Evolutionary conservation across 768 basidiomycete genomes (phyloP), one percentile per base, ranked within the genome.

Genomic region (Asterophora lycoperdoides): DNA sequence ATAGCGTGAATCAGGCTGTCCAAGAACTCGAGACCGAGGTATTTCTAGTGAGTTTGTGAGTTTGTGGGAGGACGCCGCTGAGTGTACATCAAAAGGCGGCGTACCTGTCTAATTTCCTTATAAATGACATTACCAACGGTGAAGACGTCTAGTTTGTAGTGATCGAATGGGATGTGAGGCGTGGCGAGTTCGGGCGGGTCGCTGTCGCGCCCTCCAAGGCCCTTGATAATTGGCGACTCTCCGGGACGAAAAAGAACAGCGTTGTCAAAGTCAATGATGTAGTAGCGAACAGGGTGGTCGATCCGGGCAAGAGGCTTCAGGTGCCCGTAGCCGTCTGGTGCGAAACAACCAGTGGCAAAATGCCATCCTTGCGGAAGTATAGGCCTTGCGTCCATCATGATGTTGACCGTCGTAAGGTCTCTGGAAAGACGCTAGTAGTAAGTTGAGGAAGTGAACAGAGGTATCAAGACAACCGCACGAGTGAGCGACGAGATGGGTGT

Each of bases 321-420:
- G 5, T 18, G 1, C 6, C 36, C 41, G 7, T 18, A 13, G 35
- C 48, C 35, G 4, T 49, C 20, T 28, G 48, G 48, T 1, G 23
- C 14, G 48, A 17, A 49, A n/a, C 28, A 18, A 29, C 0, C 1
- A 8, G 17, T 7, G 8, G 19, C 35, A 15, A 49, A 43, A 34
- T 49, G 48, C 48, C 48, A 49, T 5, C 48, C 48, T 19, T 32
- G 34, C 7, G 48, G 48, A 10, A 49, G 9, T 32, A 49, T 49
- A 9, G 48, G 48, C 0, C 14, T 14, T 8, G 48, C 48, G 17
- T 49, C 48, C 48, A 49, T 49, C 48, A 49, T 49, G 9, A 49
- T 49, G 19, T 49, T 49, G 3, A 15, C 29, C 5, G 18, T n/a
- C 13, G 47, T 48, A 13, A 48, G 47, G n/a, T 48, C 47, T 9